These are phyloP conservation scores for Trichoderma cornu-damae DNA, from an alignment of 2,329 filamentous ascomycete species.

Conservation along the genomic window DNA sequence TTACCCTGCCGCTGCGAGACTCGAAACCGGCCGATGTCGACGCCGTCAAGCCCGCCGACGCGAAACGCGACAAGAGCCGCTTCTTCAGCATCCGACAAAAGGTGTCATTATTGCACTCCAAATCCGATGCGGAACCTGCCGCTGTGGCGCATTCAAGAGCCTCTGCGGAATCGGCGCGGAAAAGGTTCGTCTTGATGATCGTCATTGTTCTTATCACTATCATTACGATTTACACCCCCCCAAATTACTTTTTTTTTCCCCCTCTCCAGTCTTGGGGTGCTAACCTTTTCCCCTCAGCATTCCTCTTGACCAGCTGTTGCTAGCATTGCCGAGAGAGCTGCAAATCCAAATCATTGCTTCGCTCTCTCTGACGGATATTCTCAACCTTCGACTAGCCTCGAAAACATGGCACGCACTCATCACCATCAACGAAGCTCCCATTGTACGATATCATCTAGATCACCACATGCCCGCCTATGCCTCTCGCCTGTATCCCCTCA, in stretches of 20 bases:
- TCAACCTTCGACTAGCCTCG: conserved; percentile 55
- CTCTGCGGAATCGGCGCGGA: conserved; percentile 29
- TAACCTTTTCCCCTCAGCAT: conserved; percentile 30
- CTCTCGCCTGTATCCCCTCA: conserved; percentile 52
- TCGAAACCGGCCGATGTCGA: conserved; percentile 33
- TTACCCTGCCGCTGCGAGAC: conserved; percentile 48
- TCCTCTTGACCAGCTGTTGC: conserved; percentile 54
- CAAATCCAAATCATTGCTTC: conserved; percentile 58
- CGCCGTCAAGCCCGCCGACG: conserved; percentile 28
- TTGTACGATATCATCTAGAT: conserved; percentile 56
- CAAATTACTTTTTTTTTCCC: not conserved
- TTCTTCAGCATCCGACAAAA: conserved; percentile 41
- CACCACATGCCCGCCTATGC: conserved; percentile 58
- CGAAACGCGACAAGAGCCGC: conserved; percentile 40
- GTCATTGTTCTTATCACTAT: too few relatives aligned
- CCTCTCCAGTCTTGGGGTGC: not conserved
- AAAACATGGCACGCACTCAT: conserved; percentile 56
- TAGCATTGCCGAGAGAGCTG: conserved; percentile 54
- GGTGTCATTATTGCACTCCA: conserved; percentile 34
- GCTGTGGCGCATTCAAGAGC: conserved; percentile 20
- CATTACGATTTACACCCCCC: too few relatives aligned
- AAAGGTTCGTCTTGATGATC: conserved; percentile 29
- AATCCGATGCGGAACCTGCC: conserved; percentile 26
- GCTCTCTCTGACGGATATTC: conserved; percentile 55
- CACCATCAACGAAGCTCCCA: conserved; percentile 55